phyloP scores from a whole-genome alignment of 2,329 filamentous ascomycete genomes.

The Botrytis fragariae region DNA sequence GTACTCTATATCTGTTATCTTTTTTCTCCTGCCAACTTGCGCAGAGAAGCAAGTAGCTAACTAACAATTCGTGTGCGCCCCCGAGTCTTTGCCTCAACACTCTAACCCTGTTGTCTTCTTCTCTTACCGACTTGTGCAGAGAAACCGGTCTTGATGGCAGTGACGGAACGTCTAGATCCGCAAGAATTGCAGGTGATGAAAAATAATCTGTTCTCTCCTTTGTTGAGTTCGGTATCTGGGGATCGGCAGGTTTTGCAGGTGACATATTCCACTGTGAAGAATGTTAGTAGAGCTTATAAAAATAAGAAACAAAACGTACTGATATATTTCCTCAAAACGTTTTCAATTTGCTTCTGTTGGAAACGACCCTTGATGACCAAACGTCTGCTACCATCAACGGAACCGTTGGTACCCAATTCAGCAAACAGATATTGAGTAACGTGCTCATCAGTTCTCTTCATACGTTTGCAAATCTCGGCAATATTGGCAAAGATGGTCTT shows the following conservation, averaged over 20 bases:
- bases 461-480: conserved; percentile 96
- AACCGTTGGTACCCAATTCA: conserved; percentile 95
- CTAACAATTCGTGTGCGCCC: neutral
- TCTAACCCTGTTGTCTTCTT: conserved; percentile 84
- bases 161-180: conserved; percentile 80
- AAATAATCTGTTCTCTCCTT: conserved; percentile 98
- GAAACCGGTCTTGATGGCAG: conserved; percentile 99
- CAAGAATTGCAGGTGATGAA: conserved; percentile 97
- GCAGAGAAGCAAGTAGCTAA: neutral
- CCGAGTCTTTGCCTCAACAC: neutral
- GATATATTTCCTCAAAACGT: conserved; percentile 92
- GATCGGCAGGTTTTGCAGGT: conserved; percentile 98
- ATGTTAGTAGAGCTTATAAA: conserved; percentile 27
- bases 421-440: conserved; percentile 96
- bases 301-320: conserved; percentile 55
- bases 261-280: conserved; percentile 74
- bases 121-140: conserved; percentile 98
- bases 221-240: conserved; percentile 92
- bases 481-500: conserved; percentile 99
- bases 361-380: conserved; percentile 99
- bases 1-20: neutral
- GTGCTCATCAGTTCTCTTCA: conserved; percentile 98
- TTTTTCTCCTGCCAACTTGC: neutral
- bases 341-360: conserved; percentile 99
- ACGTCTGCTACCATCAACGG: conserved; percentile 86